Evolutionary conservation across 148 eudicot species (phyloP), one percentile per base, ranked within the genome.

Genomic region (Vaccinium vitisidaea): DNA sequence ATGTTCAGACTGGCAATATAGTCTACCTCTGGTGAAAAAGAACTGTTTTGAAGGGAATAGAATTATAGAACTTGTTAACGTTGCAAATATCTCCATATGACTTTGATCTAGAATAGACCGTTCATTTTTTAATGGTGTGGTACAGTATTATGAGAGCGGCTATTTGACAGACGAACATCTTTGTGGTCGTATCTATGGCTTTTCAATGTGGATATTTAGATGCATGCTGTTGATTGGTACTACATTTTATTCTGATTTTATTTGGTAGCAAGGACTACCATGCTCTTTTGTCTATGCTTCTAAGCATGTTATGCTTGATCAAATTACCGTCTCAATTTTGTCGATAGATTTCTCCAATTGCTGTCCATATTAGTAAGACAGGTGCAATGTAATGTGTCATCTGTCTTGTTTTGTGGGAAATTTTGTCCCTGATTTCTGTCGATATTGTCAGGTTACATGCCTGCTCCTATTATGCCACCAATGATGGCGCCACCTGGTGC

Each of bases 401-500:
- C 53, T 84, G 23, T 80, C 23, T 84, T 46, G 14, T 15, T 36
- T 63, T 63, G 14, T 9, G 19, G 18, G 59, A 77, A 27, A 52
- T 49, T 4, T 13, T 39, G 56, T 30, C 4, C 18, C 6, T 49
- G 52, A 73, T 32, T 14, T 7, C 19, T 67, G 27, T 84, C 32
- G 39, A 65, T 79, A 3, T 54, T 69, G 39, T 18, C 88, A 94
- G 94, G 83, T 52, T 93, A 89, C 77, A 86, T 86, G 18, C 48
- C 85, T 67, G 85, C 85, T 80, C 93, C 93, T 18, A 84, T 69
- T 1, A 83, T 88, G 84, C 90, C 90, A 30, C 93, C 89, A 27
- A 85, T 90, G 85, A 81, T 85, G 2, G 88, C 84, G 80, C 92
- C 92, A 79, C 91, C 91, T 0, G 93, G 91, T 87, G 89, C 95